These are phyloP conservation scores for Amanita rimosa DNA, from an alignment of 768 basidiomycete species.

Conservation along the genomic window DNA sequence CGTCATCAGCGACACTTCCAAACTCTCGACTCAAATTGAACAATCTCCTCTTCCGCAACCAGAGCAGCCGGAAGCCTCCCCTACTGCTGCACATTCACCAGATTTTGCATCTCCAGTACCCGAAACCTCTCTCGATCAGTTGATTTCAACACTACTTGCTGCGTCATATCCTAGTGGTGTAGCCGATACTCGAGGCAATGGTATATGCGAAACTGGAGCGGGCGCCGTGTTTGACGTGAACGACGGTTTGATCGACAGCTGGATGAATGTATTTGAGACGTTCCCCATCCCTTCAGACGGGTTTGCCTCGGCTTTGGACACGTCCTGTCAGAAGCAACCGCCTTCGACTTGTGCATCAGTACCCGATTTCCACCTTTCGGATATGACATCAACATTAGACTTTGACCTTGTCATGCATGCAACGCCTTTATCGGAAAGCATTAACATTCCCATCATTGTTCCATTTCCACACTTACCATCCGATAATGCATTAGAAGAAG, in stretches of 20 bases:
- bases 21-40: too few relatives aligned
- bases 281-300: constrained; percentile 26
- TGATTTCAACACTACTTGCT: constrained; percentile 28
- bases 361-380: background rate
- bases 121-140: constrained; percentile 24
- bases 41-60: background rate
- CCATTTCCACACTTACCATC: background rate
- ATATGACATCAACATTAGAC: constrained; percentile 8
- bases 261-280: constrained; percentile 38
- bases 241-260: constrained; percentile 23
- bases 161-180: constrained; percentile 12
- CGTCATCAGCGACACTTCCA: background rate
- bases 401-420: constrained; percentile 9
- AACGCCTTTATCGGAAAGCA: background rate
- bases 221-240: background rate
- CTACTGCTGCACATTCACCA: background rate
- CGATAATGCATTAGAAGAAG: background rate
- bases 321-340: background rate
- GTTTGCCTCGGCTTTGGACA: constrained; percentile 11
- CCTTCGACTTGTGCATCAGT: background rate
- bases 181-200: background rate
- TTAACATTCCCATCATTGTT: background rate
- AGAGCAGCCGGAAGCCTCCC: background rate
- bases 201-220: background rate
- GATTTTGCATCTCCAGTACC: constrained; percentile 6